Evolutionary conservation across 78 protist genomes (phyloP).

Genomic region (Guillardia theta): DNA sequence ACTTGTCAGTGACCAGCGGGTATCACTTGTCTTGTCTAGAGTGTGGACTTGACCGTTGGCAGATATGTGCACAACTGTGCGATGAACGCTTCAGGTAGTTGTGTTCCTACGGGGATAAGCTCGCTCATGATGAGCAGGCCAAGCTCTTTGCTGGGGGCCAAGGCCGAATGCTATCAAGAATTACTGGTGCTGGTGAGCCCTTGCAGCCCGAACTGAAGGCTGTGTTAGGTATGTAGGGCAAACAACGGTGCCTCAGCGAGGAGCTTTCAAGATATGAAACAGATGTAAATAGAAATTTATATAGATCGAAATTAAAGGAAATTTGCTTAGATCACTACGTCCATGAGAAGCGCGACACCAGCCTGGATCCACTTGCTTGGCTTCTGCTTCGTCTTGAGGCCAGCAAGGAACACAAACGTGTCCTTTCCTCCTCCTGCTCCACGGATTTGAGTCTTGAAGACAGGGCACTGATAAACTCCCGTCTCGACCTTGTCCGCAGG

Average conservation of each 20-base stretch:
- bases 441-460: slow-evolving; percentile 70
- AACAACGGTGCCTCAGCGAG: background rate
- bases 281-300: no score
- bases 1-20: background rate
- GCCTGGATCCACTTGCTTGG: slow-evolving; percentile 72
- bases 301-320: no score
- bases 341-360: slow-evolving; percentile 70
- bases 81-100: background rate
- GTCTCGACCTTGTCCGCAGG: slow-evolving; percentile 63
- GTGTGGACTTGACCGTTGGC: background rate
- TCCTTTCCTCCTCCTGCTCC: no score
- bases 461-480: slow-evolving; percentile 73
- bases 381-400: slow-evolving; percentile 41
- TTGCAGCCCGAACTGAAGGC: background rate
- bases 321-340: background rate
- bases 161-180: background rate
- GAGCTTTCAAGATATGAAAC: background rate
- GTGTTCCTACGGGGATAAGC: no score
- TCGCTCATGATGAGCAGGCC: no score
- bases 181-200: background rate
- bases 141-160: background rate
- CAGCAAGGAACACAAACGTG: slow-evolving; percentile 67
- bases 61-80: background rate
- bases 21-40: background rate
- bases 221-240: background rate